Conservation (phyloP, 1,284 basidiomycete species). For the Cryptococcus hybrid region DNA sequence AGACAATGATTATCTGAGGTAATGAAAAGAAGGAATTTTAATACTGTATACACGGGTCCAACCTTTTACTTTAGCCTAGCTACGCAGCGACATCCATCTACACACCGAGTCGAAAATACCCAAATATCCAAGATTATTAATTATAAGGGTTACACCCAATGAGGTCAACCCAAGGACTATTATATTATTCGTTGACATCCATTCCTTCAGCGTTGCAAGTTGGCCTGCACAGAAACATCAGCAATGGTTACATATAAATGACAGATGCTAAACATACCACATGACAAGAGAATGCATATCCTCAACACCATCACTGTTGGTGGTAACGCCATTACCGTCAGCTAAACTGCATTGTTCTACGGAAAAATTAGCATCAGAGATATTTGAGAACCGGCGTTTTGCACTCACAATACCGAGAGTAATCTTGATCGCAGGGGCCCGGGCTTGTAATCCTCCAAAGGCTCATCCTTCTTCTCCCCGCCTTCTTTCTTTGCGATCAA, state of each 20-base stretch:
- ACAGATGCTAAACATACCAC: conserved; percentile 44
- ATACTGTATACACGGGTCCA: background rate
- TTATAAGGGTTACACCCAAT: too few species aligned
- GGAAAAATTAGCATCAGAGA: background rate
- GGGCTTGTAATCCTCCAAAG: conserved; percentile 55
- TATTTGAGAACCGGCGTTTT: background rate
- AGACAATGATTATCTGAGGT: background rate
- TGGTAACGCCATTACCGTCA: conserved; percentile 54
- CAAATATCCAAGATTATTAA: too few species aligned
- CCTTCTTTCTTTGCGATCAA: conserved; percentile 33
- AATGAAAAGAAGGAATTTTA: background rate
- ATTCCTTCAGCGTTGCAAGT: conserved; percentile 12
- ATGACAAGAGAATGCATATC: conserved; percentile 55
- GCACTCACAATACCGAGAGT: conserved; percentile 58
- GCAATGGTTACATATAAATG: background rate
- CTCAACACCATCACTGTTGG: conserved; percentile 53
- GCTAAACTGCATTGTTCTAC: conserved; percentile 44
- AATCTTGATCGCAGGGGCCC: conserved; percentile 66
- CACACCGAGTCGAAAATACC: too few species aligned
- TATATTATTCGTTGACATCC: conserved; percentile 11
- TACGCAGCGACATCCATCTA: background rate
- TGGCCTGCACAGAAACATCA: conserved; percentile 6
- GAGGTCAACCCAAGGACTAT: too few species aligned
- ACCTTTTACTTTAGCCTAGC: background rate
- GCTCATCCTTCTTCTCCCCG: conserved; percentile 20